Percentiles rank a stretch among this genome's conserved stretches.
Conservation (phyloP, 208 protist genomes). For the Crithidia thermophila region DNA sequence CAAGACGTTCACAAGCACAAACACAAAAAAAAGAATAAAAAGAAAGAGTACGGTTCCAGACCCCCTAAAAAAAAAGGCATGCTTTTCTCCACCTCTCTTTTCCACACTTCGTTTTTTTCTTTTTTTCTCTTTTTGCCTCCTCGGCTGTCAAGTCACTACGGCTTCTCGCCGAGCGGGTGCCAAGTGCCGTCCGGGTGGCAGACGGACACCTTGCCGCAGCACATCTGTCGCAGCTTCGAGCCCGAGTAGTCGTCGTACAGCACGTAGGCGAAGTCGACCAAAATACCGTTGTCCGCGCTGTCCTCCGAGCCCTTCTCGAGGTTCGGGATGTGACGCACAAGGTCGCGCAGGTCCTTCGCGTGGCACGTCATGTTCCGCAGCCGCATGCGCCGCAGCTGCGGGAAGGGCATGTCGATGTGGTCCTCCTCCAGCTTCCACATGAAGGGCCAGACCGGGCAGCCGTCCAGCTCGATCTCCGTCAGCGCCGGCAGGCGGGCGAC, state of each 20-base stretch:
- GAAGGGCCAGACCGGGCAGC: constrained; percentile 20
- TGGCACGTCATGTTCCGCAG: constrained; percentile 21
- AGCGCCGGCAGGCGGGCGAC: constrained; percentile 10
- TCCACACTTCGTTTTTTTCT: no score
- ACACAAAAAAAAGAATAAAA: no score
- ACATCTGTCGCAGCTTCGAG: constrained; percentile 19
- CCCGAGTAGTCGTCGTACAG: constrained; percentile 11
- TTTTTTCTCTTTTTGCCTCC: no score
- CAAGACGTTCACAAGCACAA: no score
- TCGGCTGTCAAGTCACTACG: no score
- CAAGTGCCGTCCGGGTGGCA: constrained; percentile 14
- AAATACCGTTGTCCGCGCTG: constrained; percentile 7
- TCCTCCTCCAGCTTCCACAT: constrained; percentile 15
- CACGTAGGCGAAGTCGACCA: constrained; percentile 20
- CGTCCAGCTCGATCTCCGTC: constrained; percentile 15
- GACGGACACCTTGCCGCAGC: constrained; percentile 22
- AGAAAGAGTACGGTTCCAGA: no score
- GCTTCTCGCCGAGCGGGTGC: constrained; percentile 9
- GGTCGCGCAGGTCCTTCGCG: constrained; percentile 20
- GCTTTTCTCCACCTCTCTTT: no score
- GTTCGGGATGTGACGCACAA: constrained; percentile 8
- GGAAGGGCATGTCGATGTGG: constrained; percentile 2
- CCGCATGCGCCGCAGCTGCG: constrained; percentile 15
- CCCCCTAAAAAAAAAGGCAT: no score
- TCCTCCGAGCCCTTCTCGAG: constrained; percentile 12